A percentile compares a stretch with the other conserved stretches of the same genome.
Conservation (phyloP, 345 rosid species). For the Boechera divaricarpa region DNA sequence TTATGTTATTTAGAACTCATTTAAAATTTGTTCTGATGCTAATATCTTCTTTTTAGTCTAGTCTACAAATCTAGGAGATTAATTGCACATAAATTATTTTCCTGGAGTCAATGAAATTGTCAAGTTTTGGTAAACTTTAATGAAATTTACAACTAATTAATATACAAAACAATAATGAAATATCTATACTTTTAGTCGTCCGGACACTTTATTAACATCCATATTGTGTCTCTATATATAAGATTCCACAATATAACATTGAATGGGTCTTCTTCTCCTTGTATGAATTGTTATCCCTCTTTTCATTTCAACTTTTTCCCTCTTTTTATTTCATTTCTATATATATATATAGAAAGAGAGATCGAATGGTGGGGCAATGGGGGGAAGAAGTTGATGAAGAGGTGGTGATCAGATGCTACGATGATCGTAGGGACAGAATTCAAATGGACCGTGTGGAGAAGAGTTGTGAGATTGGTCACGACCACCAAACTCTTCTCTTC, state of each 20-base stretch:
- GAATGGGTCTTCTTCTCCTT: slow-evolving; percentile 10
- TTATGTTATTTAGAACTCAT: not conserved
- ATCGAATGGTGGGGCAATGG: slow-evolving; percentile 41
- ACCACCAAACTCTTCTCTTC: slow-evolving; percentile 59
- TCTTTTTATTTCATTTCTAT: not conserved
- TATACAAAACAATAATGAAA: not conserved
- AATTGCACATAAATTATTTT: not conserved
- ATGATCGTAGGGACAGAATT: slow-evolving; percentile 55
- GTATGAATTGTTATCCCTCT: not conserved
- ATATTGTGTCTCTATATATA: not conserved
- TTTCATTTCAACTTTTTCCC: too few relatives aligned
- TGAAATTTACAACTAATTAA: not conserved
- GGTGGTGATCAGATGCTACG: slow-evolving; percentile 61
- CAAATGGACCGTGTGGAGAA: slow-evolving; percentile 63
- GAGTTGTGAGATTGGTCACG: slow-evolving; percentile 77
- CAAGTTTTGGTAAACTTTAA: not conserved
- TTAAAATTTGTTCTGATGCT: not conserved
- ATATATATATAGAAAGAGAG: not conserved
- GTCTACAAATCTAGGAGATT: not conserved
- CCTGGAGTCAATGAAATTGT: not conserved
- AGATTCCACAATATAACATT: slow-evolving; percentile 7
- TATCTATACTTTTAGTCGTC: not conserved
- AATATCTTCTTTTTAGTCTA: not conserved
- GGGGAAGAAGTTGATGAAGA: slow-evolving; percentile 36
- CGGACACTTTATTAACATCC: not conserved